Evolutionary conservation across 2,329 filamentous ascomycete species (phyloP).

Genomic region (Coccinonectria pachysandricola): DNA sequence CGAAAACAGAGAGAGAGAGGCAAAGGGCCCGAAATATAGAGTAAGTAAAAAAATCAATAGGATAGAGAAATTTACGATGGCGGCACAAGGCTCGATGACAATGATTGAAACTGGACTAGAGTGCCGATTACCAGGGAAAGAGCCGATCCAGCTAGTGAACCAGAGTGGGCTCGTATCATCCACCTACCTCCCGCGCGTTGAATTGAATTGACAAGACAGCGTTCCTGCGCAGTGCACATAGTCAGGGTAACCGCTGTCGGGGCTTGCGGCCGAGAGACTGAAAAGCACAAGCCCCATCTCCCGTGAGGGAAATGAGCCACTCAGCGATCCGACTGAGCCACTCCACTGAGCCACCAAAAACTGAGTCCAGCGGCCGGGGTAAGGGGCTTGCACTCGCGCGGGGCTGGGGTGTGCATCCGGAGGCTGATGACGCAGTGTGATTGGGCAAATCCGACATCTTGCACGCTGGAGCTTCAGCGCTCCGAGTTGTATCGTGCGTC

Average conservation of each 20-base stretch:
- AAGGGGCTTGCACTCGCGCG: too few relatives aligned
- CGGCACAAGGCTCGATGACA: slow-evolving; percentile 6
- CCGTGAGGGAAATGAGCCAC: slow-evolving; percentile 9
- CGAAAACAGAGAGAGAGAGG: too few relatives aligned
- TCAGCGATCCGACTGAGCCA: slow-evolving; percentile 3
- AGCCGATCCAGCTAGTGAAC: slow-evolving; percentile 17
- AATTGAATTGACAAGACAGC: too few relatives aligned
- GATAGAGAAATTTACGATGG: too few relatives aligned
- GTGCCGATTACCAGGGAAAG: slow-evolving; percentile 17
- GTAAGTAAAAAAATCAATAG: too few relatives aligned
- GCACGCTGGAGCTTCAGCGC: too few relatives aligned
- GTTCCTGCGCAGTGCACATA: slow-evolving; percentile 21
- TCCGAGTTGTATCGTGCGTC: slow-evolving; percentile 7
- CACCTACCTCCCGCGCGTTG: slow-evolving; percentile 13
- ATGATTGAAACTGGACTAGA: slow-evolving; percentile 6
- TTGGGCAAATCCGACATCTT: too few relatives aligned
- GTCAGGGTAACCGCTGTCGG: slow-evolving; percentile 19
- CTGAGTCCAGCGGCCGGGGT: too few relatives aligned
- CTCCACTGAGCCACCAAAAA: too few relatives aligned
- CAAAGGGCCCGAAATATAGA: too few relatives aligned
- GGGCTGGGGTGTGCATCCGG: too few relatives aligned
- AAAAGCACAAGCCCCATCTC: slow-evolving; percentile 2
- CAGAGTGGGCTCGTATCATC: slow-evolving; percentile 13
- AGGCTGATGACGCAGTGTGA: too few relatives aligned
- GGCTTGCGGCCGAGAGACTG: slow-evolving; percentile 4